Percentiles rank a stretch among this genome's conserved stretches.
phyloP scores from a whole-genome alignment of 768 basidiomycete species.

The Mrakia frigida region DNA sequence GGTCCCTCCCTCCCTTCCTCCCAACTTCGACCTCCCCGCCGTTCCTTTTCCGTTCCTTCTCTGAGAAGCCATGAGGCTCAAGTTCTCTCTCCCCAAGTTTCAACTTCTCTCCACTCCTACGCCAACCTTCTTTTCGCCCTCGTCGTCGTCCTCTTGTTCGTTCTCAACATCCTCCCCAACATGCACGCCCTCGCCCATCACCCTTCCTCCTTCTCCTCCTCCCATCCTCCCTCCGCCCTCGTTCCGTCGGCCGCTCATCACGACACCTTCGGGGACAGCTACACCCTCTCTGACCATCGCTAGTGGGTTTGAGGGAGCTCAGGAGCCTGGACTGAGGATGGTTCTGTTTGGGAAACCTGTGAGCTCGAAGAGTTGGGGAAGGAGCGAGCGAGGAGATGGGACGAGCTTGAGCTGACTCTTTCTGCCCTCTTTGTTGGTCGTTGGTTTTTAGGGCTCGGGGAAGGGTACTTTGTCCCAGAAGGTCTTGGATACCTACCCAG shows the following conservation, averaged over 20 bases:
- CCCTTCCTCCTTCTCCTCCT: not conserved
- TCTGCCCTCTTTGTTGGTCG: conserved; percentile 28
- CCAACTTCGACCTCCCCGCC: not conserved
- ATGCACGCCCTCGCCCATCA: not conserved
- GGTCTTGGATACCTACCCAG: conserved; percentile 67
- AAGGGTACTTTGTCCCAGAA: conserved; percentile 74
- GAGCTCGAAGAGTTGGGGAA: conserved; percentile 22
- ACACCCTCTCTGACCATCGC: not conserved
- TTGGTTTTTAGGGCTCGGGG: conserved; percentile 40
- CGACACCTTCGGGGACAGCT: not conserved
- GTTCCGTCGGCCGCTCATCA: not conserved
- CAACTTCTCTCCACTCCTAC: not conserved
- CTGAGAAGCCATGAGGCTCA: not conserved
- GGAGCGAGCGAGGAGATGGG: not conserved
- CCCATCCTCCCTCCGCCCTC: not conserved
- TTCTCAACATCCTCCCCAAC: not conserved
- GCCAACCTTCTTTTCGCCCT: not conserved
- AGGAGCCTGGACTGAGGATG: conserved; percentile 49
- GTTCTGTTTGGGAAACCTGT: conserved; percentile 69
- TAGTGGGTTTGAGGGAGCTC: conserved; percentile 12
- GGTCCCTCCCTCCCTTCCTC: too few relatives aligned
- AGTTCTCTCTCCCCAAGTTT: not conserved
- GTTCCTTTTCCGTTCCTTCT: not conserved
- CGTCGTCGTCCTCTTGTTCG: not conserved
- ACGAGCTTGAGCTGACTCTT: not conserved